These are phyloP conservation scores for Astrothelium macrocarpum DNA, from an alignment of 495 filamentous ascomycete genomes.

Conservation along the genomic window DNA sequence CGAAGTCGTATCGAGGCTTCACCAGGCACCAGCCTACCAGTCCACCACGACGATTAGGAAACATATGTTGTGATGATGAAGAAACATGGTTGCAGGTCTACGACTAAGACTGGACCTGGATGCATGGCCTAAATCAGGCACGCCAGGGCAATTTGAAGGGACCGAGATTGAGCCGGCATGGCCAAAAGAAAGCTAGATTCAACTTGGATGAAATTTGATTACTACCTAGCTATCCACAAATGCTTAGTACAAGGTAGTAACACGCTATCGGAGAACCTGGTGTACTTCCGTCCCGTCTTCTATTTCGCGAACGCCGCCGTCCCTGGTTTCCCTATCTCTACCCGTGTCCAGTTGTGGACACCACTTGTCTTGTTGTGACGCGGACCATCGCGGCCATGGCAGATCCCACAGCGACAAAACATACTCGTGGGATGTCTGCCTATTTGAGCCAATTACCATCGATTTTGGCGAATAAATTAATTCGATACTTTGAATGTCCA, in stretches of 20 bases:
- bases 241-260: neutral
- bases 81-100: too few relatives aligned
- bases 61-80: too few relatives aligned
- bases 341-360: neutral
- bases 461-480: neutral
- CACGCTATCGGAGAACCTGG: too few relatives aligned
- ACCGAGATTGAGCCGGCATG: neutral
- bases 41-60: too few relatives aligned
- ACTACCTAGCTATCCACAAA: neutral
- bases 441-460: neutral
- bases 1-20: too few relatives aligned
- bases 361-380: neutral
- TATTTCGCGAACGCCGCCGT: neutral
- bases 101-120: too few relatives aligned
- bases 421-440: neutral
- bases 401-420: neutral
- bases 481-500: neutral
- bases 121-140: too few relatives aligned
- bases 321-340: neutral
- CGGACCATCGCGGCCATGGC: neutral
- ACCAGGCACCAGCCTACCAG: too few relatives aligned
- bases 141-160: neutral
- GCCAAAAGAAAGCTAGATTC: neutral
- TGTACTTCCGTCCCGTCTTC: neutral
- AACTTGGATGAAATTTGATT: neutral